Percentiles rank a stretch among this genome's conserved stretches.
These are phyloP conservation scores for Aspergillus niger DNA, from an alignment of 2,329 filamentous ascomycete genomes.

Conservation along the genomic window DNA sequence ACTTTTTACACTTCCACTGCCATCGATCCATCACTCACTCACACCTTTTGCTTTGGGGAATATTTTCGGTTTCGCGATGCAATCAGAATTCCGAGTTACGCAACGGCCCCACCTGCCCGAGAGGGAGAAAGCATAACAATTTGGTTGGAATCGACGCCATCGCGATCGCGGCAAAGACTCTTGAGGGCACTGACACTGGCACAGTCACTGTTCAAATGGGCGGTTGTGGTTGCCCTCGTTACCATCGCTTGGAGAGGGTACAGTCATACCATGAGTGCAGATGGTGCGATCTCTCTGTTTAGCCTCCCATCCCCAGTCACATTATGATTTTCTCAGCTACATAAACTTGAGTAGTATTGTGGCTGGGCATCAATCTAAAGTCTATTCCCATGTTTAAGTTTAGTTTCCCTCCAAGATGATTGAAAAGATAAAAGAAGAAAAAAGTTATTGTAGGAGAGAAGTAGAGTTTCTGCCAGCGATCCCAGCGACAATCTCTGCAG, in stretches of 20 bases:
- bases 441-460: neutral
- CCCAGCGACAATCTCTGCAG: neutral
- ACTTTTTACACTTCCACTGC: too few relatives aligned
- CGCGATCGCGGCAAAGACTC: neutral
- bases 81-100: too few relatives aligned
- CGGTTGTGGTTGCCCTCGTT: neutral
- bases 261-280: neutral
- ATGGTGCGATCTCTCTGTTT: neutral
- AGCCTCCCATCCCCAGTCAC: too few relatives aligned
- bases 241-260: neutral
- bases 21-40: too few relatives aligned
- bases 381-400: neutral
- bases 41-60: too few relatives aligned
- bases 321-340: too few relatives aligned
- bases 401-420: neutral
- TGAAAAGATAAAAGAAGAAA: neutral
- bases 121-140: neutral
- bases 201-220: neutral
- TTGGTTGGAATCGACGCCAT: neutral
- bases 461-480: neutral
- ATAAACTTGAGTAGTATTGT: too few relatives aligned
- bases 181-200: neutral
- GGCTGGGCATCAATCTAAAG: neutral
- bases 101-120: constrained; percentile 2
- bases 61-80: too few relatives aligned